A percentile compares a stretch with the other conserved stretches of the same genome.
Evolutionary conservation across 768 basidiomycete species (phyloP).

Genomic region (Royoungia palumana): DNA sequence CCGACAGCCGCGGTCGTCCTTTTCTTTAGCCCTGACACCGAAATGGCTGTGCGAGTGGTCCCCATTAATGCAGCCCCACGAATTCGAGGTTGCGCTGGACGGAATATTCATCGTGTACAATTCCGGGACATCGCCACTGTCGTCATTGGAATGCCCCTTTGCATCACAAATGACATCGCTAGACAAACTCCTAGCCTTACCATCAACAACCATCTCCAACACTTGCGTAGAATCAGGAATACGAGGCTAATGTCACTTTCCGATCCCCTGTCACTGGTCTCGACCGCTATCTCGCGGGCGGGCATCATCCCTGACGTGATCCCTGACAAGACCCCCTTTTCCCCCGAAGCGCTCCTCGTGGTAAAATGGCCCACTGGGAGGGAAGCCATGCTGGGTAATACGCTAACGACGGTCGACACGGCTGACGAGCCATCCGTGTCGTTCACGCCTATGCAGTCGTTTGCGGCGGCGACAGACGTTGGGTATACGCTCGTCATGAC

Average conservation of each 20-base stretch:
- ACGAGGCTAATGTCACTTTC: conserved; percentile 19
- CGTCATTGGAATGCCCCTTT: conserved; percentile 11
- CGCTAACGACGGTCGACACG: conserved; percentile 36
- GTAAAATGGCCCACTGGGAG: conserved; percentile 30
- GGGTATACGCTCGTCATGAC: conserved; percentile 55
- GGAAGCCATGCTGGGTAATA: conserved; percentile 37
- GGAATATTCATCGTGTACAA: background rate
- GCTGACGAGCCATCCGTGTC: conserved; percentile 49
- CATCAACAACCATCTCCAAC: background rate
- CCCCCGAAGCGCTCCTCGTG: conserved; percentile 27
- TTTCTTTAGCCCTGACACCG: background rate
- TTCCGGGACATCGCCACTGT: conserved; percentile 2
- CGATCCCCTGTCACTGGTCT: conserved; percentile 26
- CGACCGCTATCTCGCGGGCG: conserved; percentile 10
- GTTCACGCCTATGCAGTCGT: conserved; percentile 41
- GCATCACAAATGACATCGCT: background rate
- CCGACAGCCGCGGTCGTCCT: too few species aligned
- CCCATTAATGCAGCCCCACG: background rate
- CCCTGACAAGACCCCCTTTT: conserved; percentile 20
- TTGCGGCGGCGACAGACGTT: conserved; percentile 29
- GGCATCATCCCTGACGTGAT: conserved; percentile 33
- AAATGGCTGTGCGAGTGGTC: background rate
- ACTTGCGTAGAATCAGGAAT: background rate
- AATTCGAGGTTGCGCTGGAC: background rate
- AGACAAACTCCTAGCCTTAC: background rate